A percentile compares a stretch with the other conserved stretches of the same genome.
These are phyloP conservation scores for Wickerhamomyces ciferrii DNA, from an alignment of 805 yeast genomes.

Conservation along the genomic window DNA sequence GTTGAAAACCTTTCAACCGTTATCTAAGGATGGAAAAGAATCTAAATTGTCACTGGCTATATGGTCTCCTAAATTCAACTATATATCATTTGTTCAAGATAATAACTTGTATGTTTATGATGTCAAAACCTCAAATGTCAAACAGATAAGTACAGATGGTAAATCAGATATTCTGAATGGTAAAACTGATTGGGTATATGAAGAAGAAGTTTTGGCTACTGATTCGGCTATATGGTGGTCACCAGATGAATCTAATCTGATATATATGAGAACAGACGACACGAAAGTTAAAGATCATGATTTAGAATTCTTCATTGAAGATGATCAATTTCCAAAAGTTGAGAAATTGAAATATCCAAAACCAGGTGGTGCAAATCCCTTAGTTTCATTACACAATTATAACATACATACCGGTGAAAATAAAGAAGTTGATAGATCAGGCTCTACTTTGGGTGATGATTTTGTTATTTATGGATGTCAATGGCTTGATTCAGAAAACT, in stretches of 20 bases:
- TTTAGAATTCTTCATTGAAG: constrained; percentile 45
- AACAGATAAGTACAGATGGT: constrained; percentile 41
- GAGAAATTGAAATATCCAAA: constrained; percentile 60
- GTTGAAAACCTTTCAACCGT: constrained; percentile 26
- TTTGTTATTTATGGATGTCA: constrained; percentile 54
- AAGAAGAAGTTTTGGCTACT: constrained; percentile 63
- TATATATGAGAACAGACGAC: constrained; percentile 56
- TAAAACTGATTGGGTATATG: constrained; percentile 80
- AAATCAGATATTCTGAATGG: constrained; percentile 52
- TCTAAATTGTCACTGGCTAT: constrained; percentile 36
- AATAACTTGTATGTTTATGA: constrained; percentile 50
- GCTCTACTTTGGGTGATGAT: constrained; percentile 33
- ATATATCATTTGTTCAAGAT: constrained; percentile 49
- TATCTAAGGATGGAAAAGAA: constrained; percentile 20
- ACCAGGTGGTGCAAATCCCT: constrained; percentile 64
- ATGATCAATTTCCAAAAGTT: constrained; percentile 39
- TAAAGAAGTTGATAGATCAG: constrained; percentile 15
- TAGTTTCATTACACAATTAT: constrained; percentile 39
- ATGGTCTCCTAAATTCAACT: constrained; percentile 59
- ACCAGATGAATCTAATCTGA: constrained; percentile 50
- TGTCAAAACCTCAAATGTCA: constrained; percentile 12
- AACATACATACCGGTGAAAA: constrained; percentile 24
- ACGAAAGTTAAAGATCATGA: constrained; percentile 48
- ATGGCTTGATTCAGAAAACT: constrained; percentile 48
- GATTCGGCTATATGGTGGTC: constrained; percentile 73